Conservation (phyloP, 257 asterid genomes). For the Solanum rostratum region DNA sequence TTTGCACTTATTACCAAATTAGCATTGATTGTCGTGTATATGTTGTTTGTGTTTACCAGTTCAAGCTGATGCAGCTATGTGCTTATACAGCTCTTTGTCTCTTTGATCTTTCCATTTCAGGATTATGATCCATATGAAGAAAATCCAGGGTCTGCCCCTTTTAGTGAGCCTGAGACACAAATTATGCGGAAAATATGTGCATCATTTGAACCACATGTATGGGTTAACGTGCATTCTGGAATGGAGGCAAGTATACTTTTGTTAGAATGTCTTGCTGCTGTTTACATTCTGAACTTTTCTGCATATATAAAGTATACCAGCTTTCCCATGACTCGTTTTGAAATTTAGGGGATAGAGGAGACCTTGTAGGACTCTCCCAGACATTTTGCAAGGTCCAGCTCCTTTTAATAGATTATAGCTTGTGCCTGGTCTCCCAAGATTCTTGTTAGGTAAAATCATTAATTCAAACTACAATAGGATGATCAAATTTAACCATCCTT, state of each 20-base stretch:
- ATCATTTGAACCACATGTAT: slow-evolving; percentile 88
- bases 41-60: neutral
- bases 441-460: neutral
- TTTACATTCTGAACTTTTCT: neutral
- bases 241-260: slow-evolving; percentile 63
- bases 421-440: neutral
- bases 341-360: neutral
- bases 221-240: slow-evolving; percentile 99
- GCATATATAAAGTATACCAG: neutral
- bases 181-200: slow-evolving; percentile 68
- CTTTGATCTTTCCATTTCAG: slow-evolving; percentile 21
- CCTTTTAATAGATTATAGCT: neutral
- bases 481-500: neutral
- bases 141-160: slow-evolving; percentile 84
- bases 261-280: slow-evolving; percentile 3
- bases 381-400: neutral
- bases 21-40: neutral
- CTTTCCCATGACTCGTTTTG: neutral
- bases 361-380: neutral
- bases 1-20: neutral
- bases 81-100: slow-evolving; percentile 11
- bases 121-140: slow-evolving; percentile 97
- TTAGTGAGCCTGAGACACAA: slow-evolving; percentile 97
- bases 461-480: neutral
- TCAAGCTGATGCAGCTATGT: neutral